Percentiles rank a stretch among this genome's conserved stretches.
Conservation (phyloP, 371 early-diverging fungal species). For the Encephalitozoon romaleae region DNA sequence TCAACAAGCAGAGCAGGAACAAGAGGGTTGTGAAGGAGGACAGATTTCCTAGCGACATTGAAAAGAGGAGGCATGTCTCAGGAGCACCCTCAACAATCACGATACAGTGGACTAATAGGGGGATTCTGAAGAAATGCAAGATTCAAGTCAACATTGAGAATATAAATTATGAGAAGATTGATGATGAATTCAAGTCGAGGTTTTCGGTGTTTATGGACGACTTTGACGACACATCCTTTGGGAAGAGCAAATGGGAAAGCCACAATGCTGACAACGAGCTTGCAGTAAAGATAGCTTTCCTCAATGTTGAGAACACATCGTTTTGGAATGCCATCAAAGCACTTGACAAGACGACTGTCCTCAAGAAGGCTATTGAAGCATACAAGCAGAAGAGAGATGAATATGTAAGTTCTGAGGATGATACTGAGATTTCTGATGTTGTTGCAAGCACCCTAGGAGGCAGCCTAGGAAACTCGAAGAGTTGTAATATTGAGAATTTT, state of each 20-base stretch:
- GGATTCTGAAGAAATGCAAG: conserved; percentile 62
- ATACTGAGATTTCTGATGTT: conserved; percentile 34
- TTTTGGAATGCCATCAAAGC: conserved; percentile 64
- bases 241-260: conserved; percentile 63
- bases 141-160: conserved; percentile 64
- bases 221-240: conserved; percentile 62
- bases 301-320: conserved; percentile 62
- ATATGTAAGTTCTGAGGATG: conserved; percentile 39
- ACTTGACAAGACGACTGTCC: conserved; percentile 62
- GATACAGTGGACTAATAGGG: conserved; percentile 62
- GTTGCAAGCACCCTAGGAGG: conserved; percentile 18
- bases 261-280: conserved; percentile 66
- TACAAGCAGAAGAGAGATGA: conserved; percentile 63
- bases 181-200: conserved; percentile 62
- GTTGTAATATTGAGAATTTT: conserved; percentile 14
- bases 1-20: conserved; percentile 69
- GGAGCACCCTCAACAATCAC: conserved; percentile 61
- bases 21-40: conserved; percentile 72
- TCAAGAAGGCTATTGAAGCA: conserved; percentile 66
- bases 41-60: conserved; percentile 66
- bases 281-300: conserved; percentile 67
- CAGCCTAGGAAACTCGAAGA: conserved; percentile 3
- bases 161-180: conserved; percentile 61
- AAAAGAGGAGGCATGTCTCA: conserved; percentile 62
- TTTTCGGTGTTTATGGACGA: conserved; percentile 66